A percentile compares a stretch with the other conserved stretches of the same genome.
Evolutionary conservation across 2,329 filamentous ascomycete species (phyloP).

Genomic region (Uncinocarpus reesii): DNA sequence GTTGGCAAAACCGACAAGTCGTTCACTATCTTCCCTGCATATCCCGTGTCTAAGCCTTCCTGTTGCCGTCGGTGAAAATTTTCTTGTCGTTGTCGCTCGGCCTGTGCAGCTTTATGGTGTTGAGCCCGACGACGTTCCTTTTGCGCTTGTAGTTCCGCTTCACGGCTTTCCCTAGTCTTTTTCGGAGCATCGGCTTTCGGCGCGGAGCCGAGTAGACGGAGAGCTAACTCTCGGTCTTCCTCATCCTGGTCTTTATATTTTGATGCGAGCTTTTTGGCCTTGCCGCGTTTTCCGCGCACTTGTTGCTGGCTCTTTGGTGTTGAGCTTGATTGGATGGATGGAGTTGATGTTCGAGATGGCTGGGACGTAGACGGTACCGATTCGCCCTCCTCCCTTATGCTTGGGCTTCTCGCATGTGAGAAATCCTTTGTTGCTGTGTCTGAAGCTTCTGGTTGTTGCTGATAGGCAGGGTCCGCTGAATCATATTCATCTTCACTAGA

Average conservation of each 20-base stretch:
- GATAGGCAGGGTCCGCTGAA: neutral
- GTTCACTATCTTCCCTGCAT: conserved; percentile 36
- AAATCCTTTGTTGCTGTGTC: neutral
- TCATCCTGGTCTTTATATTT: conserved; percentile 95
- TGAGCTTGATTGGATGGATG: conserved; percentile 14
- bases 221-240: conserved; percentile 74
- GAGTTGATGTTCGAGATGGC: conserved; percentile 18
- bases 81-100: conserved; percentile 54
- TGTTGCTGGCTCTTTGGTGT: conserved; percentile 17
- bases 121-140: conserved; percentile 68
- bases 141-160: conserved; percentile 61
- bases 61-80: conserved; percentile 62
- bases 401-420: neutral
- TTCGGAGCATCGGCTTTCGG: conserved; percentile 46
- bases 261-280: conserved; percentile 73
- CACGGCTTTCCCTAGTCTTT: conserved; percentile 51
- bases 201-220: conserved; percentile 72
- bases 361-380: conserved; percentile 16
- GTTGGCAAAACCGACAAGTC: conserved; percentile 51
- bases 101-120: conserved; percentile 63
- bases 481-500: neutral
- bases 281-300: conserved; percentile 64
- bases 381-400: neutral
- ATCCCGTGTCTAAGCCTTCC: conserved; percentile 49
- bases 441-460: neutral